A percentile compares a stretch with the other conserved stretches of the same genome.
Evolutionary conservation across 768 basidiomycete species (phyloP).

Genomic region (Suillus plorans): DNA sequence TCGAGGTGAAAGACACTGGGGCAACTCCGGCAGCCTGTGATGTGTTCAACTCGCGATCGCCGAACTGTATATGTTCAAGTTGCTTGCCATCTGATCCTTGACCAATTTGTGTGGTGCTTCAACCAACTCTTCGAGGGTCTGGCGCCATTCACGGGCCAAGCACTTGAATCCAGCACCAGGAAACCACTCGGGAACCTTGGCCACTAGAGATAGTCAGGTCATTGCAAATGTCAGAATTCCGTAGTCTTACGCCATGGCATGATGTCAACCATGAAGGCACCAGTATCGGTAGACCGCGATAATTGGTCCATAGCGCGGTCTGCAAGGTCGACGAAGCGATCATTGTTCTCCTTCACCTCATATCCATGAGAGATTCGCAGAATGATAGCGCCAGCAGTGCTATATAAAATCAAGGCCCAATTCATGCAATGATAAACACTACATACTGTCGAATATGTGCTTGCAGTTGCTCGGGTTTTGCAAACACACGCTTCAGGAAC

Average conservation of each 20-base stretch:
- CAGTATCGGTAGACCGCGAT: constrained; percentile 45
- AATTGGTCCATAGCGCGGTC: constrained; percentile 53
- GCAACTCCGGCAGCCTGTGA: constrained; percentile 51
- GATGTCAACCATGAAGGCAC: constrained; percentile 50
- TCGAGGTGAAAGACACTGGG: constrained; percentile 53
- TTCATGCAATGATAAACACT: background rate
- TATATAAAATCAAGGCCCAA: constrained; percentile 14
- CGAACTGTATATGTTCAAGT: background rate
- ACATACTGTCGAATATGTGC: constrained; percentile 42
- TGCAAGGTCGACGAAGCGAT: constrained; percentile 53
- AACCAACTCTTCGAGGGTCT: constrained; percentile 55
- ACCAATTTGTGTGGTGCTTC: constrained; percentile 56
- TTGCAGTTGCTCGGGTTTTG: constrained; percentile 35
- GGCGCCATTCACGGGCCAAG: constrained; percentile 53
- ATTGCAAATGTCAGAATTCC: background rate
- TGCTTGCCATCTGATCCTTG: constrained; percentile 56
- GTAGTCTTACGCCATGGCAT: constrained; percentile 40
- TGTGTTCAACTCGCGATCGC: background rate
- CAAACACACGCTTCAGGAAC: constrained; percentile 41
- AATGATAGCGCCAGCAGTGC: constrained; percentile 53
- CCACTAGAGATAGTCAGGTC: constrained; percentile 26
- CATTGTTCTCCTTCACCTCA: constrained; percentile 48
- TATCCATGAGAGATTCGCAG: constrained; percentile 56
- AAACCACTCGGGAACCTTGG: constrained; percentile 55
- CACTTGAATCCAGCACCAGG: constrained; percentile 56